Conservation (phyloP, 208 protist species). For the Porcisia hertigi region DNA sequence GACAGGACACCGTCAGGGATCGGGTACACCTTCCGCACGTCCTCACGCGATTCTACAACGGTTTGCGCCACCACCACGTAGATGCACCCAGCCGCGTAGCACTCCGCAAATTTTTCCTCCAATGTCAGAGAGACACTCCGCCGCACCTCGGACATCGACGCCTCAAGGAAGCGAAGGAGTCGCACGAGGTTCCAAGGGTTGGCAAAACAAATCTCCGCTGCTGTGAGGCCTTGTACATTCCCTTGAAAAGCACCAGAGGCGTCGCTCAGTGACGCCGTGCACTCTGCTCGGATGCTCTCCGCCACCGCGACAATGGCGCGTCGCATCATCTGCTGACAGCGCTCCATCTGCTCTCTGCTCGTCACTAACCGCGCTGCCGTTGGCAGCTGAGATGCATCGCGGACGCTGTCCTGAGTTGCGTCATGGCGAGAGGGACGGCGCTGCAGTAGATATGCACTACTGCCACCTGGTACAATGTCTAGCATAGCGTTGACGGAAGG, state of each 20-base stretch:
- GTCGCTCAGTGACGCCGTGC: not conserved
- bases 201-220: slow-evolving; percentile 71
- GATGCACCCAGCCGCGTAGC: slow-evolving; percentile 56
- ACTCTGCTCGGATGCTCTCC: slow-evolving; percentile 34
- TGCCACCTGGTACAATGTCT: not conserved
- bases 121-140: slow-evolving; percentile 46
- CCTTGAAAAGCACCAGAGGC: not conserved
- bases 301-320: slow-evolving; percentile 55
- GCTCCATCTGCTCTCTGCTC: slow-evolving; percentile 45
- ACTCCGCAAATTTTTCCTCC: slow-evolving; percentile 59
- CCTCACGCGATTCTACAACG: slow-evolving; percentile 67
- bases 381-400: not conserved
- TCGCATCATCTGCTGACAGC: slow-evolving; percentile 65
- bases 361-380: slow-evolving; percentile 14
- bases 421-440: slow-evolving; percentile 17
- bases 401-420: not conserved
- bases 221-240: slow-evolving; percentile 27
- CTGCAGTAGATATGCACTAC: slow-evolving; percentile 12
- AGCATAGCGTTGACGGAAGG: slow-evolving; percentile 25
- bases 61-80: slow-evolving; percentile 65
- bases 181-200: slow-evolving; percentile 38
- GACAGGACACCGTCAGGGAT: slow-evolving; percentile 26
- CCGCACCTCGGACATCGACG: slow-evolving; percentile 39
- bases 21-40: slow-evolving; percentile 38
- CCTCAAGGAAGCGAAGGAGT: slow-evolving; percentile 47